These are phyloP conservation scores for cucumber (Cucumis sativus) DNA, from an alignment of 306 rosid species.

Conservation along the genomic window DNA sequence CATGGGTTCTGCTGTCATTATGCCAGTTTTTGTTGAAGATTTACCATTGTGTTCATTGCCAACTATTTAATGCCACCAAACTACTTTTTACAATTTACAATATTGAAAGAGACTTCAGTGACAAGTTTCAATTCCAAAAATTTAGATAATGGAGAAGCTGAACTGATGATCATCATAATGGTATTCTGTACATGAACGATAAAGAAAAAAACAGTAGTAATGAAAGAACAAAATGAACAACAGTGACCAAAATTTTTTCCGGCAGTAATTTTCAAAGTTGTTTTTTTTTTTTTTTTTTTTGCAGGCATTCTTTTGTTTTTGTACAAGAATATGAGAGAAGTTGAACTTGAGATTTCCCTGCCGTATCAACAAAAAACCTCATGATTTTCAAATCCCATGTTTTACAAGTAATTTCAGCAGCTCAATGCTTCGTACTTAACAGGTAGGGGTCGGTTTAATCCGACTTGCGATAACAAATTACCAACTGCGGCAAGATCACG, in stretches of 20 bases:
- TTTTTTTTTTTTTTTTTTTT: not conserved
- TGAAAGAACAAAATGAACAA: not conserved
- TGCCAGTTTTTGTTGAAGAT: not conserved
- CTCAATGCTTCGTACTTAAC: slow-evolving; percentile 84
- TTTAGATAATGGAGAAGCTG: not conserved
- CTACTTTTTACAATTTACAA: not conserved
- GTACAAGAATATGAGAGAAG: slow-evolving; percentile 31
- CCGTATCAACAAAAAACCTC: slow-evolving; percentile 21
- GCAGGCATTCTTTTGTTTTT: slow-evolving; percentile 14
- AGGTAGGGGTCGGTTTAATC: slow-evolving; percentile 64
- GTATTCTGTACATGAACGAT: slow-evolving; percentile 37
- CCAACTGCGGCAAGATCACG: slow-evolving; percentile 79
- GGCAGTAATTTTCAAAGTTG: slow-evolving; percentile 23
- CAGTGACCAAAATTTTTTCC: slow-evolving; percentile 79
- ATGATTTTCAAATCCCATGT: slow-evolving; percentile 9
- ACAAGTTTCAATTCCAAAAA: not conserved
- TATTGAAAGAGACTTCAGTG: not conserved
- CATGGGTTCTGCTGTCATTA: not conserved
- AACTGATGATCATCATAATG: not conserved
- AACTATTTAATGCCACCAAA: not conserved
- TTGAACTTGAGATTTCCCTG: slow-evolving; percentile 24
- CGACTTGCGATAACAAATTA: slow-evolving; percentile 57
- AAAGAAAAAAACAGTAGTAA: not conserved
- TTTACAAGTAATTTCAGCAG: slow-evolving; percentile 29
- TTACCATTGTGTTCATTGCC: not conserved